Evolutionary conservation across 2,329 filamentous ascomycete species (phyloP).

Genomic region (Thielaviopsis ethacetica): DNA sequence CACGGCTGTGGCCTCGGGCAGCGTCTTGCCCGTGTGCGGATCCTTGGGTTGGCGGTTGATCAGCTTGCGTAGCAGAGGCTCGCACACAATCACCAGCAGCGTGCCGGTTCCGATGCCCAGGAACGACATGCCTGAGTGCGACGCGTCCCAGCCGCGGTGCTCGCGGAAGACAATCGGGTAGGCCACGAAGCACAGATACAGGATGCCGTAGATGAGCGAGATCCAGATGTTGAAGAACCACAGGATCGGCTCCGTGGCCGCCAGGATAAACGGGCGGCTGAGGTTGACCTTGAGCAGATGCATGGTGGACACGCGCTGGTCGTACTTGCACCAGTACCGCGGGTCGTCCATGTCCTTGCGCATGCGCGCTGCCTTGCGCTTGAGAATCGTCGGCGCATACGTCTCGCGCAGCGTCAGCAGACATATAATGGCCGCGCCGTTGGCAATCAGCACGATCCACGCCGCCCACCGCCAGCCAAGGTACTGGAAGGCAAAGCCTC

Average conservation of each 20-base stretch:
- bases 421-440: slow-evolving; percentile 41
- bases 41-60: slow-evolving; percentile 65
- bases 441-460: slow-evolving; percentile 63
- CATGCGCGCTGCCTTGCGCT: slow-evolving; percentile 44
- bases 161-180: slow-evolving; percentile 73
- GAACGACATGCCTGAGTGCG: slow-evolving; percentile 63
- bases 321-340: slow-evolving; percentile 67
- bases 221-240: slow-evolving; percentile 59
- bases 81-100: slow-evolving; percentile 41
- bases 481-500: slow-evolving; percentile 55
- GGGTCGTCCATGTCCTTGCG: slow-evolving; percentile 55
- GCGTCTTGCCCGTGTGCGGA: slow-evolving; percentile 53
- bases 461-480: slow-evolving; percentile 81
- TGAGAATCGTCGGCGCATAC: slow-evolving; percentile 55
- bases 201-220: slow-evolving; percentile 69
- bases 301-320: slow-evolving; percentile 48
- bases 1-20: slow-evolving; percentile 66
- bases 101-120: slow-evolving; percentile 50
- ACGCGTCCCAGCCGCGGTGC: slow-evolving; percentile 58
- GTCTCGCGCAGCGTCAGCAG: slow-evolving; percentile 54
- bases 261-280: slow-evolving; percentile 60
- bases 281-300: slow-evolving; percentile 60
- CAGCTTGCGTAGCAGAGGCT: slow-evolving; percentile 58
- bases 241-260: slow-evolving; percentile 65
- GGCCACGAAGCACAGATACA: slow-evolving; percentile 82